Evolutionary conservation across 2,329 filamentous ascomycete species (phyloP).

Genomic region (Fusarium solani-melongenae): DNA sequence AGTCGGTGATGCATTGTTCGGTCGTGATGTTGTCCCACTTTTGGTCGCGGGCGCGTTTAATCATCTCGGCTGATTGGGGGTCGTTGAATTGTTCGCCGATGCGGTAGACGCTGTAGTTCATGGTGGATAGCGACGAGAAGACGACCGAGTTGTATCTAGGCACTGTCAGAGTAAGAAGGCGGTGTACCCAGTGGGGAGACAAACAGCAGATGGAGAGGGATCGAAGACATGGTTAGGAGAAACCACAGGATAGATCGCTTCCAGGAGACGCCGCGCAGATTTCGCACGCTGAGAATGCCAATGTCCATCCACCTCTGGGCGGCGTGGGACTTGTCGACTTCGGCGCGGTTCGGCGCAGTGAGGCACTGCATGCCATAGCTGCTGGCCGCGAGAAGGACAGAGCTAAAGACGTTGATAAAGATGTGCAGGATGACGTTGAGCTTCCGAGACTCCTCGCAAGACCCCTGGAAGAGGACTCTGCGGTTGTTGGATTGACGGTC

Average conservation of each 20-base stretch:
- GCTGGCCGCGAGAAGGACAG: conserved; percentile 30
- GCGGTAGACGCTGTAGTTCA: neutral
- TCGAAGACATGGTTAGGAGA: conserved; percentile 2
- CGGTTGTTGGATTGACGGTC: neutral
- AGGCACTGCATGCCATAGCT: conserved; percentile 52
- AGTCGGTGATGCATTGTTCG: conserved; percentile 9
- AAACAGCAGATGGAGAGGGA: conserved; percentile 19
- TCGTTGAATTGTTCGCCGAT: neutral
- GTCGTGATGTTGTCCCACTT: conserved; percentile 5
- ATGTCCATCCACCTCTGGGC: conserved; percentile 30
- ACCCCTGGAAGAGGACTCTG: conserved; percentile 2
- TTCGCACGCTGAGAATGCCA: conserved; percentile 28
- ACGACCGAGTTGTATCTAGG: conserved; percentile 19
- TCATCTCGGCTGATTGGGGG: neutral
- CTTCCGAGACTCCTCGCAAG: neutral
- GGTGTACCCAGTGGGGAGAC: too few species aligned
- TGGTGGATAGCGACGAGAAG: conserved; percentile 1
- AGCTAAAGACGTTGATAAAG: conserved; percentile 24
- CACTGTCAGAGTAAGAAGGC: too few species aligned
- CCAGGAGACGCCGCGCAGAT: conserved; percentile 5
- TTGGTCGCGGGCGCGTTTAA: neutral
- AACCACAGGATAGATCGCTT: neutral
- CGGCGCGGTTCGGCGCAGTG: conserved; percentile 45
- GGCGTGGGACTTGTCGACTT: conserved; percentile 40
- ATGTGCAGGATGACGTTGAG: conserved; percentile 16